Conservation (phyloP, 257 asterid species). For the Fraxinus americana region DNA sequence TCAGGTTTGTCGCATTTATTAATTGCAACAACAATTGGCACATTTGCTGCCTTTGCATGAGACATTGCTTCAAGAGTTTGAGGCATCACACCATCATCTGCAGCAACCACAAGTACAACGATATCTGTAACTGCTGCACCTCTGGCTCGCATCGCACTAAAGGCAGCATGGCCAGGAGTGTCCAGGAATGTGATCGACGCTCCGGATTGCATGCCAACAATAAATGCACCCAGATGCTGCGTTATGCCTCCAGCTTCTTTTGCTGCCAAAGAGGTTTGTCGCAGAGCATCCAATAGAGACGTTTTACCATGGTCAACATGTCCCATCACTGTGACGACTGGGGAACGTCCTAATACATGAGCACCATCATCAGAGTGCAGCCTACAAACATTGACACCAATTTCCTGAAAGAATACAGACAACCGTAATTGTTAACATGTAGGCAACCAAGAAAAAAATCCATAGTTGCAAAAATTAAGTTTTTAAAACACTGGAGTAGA, state of each 20-base stretch:
- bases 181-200: conserved; percentile 89
- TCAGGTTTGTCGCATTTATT: conserved; percentile 87
- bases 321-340: conserved; percentile 98
- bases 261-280: conserved; percentile 88
- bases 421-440: conserved; percentile 8
- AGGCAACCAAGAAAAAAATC: conserved; percentile 3
- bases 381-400: conserved; percentile 79
- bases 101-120: conserved; percentile 97
- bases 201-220: conserved; percentile 94
- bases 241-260: conserved; percentile 99
- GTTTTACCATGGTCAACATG: conserved; percentile 99
- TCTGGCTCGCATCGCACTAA: conserved; percentile 96
- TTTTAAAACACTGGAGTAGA: neutral
- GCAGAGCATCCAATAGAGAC: conserved; percentile 88
- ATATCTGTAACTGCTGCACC: conserved; percentile 97
- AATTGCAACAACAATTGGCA: conserved; percentile 86
- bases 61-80: conserved; percentile 96
- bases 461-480: neutral
- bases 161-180: conserved; percentile 99
- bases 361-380: conserved; percentile 71
- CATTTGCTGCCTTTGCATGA: conserved; percentile 84
- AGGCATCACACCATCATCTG: conserved; percentile 99
- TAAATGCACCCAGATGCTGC: conserved; percentile 96
- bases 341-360: conserved; percentile 69
- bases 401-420: conserved; percentile 57